Base-by-base conservation (phyloP, 2,329 filamentous ascomycete genomes). In the Cladosporium sp. region DNA sequence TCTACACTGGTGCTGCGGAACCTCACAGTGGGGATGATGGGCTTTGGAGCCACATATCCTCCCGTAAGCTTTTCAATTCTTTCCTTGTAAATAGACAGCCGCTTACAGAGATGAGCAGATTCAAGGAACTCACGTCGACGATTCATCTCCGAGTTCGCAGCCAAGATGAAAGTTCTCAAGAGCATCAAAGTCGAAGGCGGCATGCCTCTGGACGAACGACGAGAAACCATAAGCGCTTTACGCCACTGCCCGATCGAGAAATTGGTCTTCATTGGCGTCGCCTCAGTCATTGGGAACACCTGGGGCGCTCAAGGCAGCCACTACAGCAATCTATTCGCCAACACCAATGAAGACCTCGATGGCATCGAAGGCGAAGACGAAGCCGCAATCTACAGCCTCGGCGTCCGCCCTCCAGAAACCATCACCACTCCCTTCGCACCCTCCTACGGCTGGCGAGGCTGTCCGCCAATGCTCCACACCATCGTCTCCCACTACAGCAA, bases 161-260 rank as follows among this genome's bases (percentile, higher is more conserved):
- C 73, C 1, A 66, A 69, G 32, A 74, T 78, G 75, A 70, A 62
- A 1, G 73, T 66, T n/a, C 51, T 79, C 3, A 64, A 75, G 56
- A 70, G 67, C 39, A 68, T 79, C 64, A 79, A 79, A 58, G 65
- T 79, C 19, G 77, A 79, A 66, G 77, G 77, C 17, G 75, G 75
- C 12, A 71, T 78, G 40, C 75, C 77, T 0, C 69, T 75, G 9
- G 76, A 78, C 59, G 77, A 79, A 60, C 75, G 76, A 54, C 71
- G 77, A 24, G 77, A 79, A 57, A 69, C 73, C 12, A 54, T 78
- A 3, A 71, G 75, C 7, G 76, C 77, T 2, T 56, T 78, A 10
- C 71, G 73, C 57, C 65, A 60, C 39, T 78, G 73, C 47, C 71
- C 73, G 0, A 57, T 79, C 4, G 67, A 74, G 58, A 78, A 78